Percentiles rank a stretch among this genome's conserved stretches.
Evolutionary conservation across 805 yeast genomes (phyloP).

Genomic region (Wickerhamiella musiphila): DNA sequence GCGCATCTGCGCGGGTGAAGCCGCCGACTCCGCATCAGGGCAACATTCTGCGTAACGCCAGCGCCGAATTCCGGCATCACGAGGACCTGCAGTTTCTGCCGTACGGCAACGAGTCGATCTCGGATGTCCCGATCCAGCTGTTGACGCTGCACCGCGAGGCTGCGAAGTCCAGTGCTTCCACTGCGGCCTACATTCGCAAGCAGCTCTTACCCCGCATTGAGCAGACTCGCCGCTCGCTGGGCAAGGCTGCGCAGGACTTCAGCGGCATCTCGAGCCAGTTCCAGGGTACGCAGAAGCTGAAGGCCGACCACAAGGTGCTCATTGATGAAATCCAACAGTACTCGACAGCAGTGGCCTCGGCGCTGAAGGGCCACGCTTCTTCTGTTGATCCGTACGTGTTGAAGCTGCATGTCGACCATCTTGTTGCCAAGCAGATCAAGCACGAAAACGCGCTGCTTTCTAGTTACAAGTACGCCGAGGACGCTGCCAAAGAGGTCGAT

Average conservation of each 20-base stretch:
- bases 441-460: constrained; percentile 82
- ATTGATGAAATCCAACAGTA: constrained; percentile 32
- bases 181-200: constrained; percentile 42
- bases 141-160: constrained; percentile 46
- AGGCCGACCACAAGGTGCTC: constrained; percentile 44
- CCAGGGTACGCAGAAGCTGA: constrained; percentile 44
- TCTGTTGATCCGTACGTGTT: constrained; percentile 59
- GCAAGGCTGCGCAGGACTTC: constrained; percentile 78
- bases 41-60: background rate
- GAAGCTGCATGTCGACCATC: constrained; percentile 54
- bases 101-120: constrained; percentile 62
- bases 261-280: constrained; percentile 58
- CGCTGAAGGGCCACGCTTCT: constrained; percentile 9
- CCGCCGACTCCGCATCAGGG: constrained; percentile 1
- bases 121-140: constrained; percentile 61
- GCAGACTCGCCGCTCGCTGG: constrained; percentile 54
- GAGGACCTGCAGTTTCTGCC: constrained; percentile 36
- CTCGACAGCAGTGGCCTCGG: constrained; percentile 9
- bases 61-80: background rate
- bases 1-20: background rate
- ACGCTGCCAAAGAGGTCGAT: constrained; percentile 75
- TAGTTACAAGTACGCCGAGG: constrained; percentile 73
- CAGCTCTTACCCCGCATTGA: constrained; percentile 50
- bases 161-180: constrained; percentile 38
- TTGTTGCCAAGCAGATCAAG: constrained; percentile 54